Evolutionary conservation across 352 stramenopile genomes (phyloP).

Genomic region (Pythium guiyangense): DNA sequence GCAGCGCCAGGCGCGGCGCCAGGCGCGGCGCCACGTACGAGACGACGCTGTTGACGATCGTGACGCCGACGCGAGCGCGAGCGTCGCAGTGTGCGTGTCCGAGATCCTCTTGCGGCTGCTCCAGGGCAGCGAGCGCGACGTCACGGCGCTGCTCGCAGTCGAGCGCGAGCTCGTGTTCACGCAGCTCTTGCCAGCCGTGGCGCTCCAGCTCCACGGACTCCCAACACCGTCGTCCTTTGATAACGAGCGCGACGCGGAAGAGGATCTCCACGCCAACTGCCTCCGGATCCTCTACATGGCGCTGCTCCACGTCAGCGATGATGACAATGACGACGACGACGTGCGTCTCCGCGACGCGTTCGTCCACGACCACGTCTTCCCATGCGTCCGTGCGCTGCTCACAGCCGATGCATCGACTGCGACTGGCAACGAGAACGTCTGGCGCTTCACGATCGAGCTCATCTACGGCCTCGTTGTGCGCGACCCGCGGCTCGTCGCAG

Average conservation of each 20-base stretch:
- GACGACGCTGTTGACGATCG: too few relatives aligned
- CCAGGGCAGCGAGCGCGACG: slow-evolving; percentile 29
- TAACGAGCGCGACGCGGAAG: slow-evolving; percentile 3
- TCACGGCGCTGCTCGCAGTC: slow-evolving; percentile 30
- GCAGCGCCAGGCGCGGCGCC: too few relatives aligned
- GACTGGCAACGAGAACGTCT: slow-evolving; percentile 34
- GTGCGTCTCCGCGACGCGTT: slow-evolving; percentile 26
- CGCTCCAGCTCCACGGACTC: slow-evolving; percentile 18
- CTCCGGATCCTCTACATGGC: slow-evolving; percentile 46
- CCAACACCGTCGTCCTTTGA: background rate
- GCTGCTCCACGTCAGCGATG: slow-evolving; percentile 42
- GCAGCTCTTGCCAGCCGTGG: slow-evolving; percentile 46
- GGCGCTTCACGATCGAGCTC: slow-evolving; percentile 44
- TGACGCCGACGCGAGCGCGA: slow-evolving; percentile 1
- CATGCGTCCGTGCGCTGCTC: slow-evolving; percentile 27
- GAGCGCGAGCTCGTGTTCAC: slow-evolving; percentile 42
- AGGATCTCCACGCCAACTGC: slow-evolving; percentile 33
- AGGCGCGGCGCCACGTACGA: too few relatives aligned
- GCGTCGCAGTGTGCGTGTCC: slow-evolving; percentile 30
- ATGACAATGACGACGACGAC: slow-evolving; percentile 8
- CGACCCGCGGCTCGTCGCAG: slow-evolving; percentile 24
- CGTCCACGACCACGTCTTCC: slow-evolving; percentile 39
- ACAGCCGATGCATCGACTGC: background rate
- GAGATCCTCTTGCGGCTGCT: slow-evolving; percentile 47
- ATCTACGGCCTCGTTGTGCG: slow-evolving; percentile 37